These are phyloP conservation scores for Exophiala mesophila DNA, from an alignment of 2,329 filamentous ascomycete genomes.

Conservation along the genomic window DNA sequence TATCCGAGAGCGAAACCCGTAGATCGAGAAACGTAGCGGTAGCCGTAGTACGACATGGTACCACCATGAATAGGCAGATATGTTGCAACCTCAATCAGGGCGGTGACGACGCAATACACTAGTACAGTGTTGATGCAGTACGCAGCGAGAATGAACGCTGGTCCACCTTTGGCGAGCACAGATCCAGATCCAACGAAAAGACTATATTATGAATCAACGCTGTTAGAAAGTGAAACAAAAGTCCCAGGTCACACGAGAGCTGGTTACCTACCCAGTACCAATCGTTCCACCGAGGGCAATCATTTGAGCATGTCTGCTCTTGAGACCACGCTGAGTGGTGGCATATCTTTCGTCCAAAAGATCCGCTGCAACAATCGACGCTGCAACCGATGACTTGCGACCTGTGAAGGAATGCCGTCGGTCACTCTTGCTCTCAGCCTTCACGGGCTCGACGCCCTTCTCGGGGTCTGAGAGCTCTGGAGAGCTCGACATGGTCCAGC, in stretches of 20 bases:
- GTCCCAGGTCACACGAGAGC: too few relatives aligned
- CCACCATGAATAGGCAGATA: slow-evolving; percentile 43
- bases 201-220: slow-evolving; percentile 8
- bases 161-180: slow-evolving; percentile 21
- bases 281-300: slow-evolving; percentile 28
- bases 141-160: slow-evolving; percentile 24
- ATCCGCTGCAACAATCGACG: slow-evolving; percentile 36
- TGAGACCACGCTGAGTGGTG: slow-evolving; percentile 38
- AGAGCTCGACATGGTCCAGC: slow-evolving; percentile 8
- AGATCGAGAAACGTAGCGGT: slow-evolving; percentile 40
- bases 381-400: slow-evolving; percentile 19
- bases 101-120: slow-evolving; percentile 46
- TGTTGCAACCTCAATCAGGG: slow-evolving; percentile 38
- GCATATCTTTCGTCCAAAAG: slow-evolving; percentile 38
- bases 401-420: slow-evolving; percentile 11
- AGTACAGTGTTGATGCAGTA: slow-evolving; percentile 38
- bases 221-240: too few relatives aligned
- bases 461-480: slow-evolving; percentile 15
- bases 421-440: slow-evolving; percentile 3
- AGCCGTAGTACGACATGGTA: slow-evolving; percentile 42
- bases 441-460: slow-evolving; percentile 16
- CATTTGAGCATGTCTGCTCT: slow-evolving; percentile 40
- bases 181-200: slow-evolving; percentile 25
- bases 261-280: slow-evolving; percentile 25
- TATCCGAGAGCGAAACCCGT: slow-evolving; percentile 42